Conservation (phyloP, 257 asterid species). For the Solanum sitiens region DNA sequence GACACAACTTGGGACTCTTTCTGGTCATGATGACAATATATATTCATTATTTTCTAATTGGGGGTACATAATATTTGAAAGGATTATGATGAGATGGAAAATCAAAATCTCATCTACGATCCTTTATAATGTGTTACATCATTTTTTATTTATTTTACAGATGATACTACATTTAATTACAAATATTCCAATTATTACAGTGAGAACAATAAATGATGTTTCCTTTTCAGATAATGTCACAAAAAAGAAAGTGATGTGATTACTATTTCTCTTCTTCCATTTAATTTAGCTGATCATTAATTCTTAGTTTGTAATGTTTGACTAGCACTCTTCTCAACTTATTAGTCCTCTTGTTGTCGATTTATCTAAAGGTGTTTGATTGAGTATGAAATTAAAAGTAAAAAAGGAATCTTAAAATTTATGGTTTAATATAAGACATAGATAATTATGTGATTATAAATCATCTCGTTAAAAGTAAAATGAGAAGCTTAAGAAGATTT, state of each 20-base stretch:
- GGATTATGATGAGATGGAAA: background rate
- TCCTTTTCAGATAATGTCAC: background rate
- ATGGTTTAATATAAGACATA: background rate
- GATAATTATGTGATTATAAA: background rate
- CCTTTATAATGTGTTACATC: background rate
- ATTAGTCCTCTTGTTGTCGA: background rate
- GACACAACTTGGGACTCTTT: background rate
- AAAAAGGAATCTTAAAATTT: background rate
- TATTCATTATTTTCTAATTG: background rate
- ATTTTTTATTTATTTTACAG: background rate
- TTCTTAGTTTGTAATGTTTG: background rate
- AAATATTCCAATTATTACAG: background rate
- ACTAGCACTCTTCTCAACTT: background rate
- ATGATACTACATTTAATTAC: background rate
- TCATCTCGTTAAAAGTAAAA: background rate
- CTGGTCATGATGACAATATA: background rate
- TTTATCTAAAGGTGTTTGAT: background rate
- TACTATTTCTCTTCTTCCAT: background rate
- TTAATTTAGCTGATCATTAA: background rate
- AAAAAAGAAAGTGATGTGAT: background rate
- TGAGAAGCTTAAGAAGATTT: background rate
- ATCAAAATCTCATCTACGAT: background rate
- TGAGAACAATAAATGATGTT: background rate
- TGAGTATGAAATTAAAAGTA: background rate
- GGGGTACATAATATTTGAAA: background rate